A percentile compares a stretch with the other conserved stretches of the same genome.
phyloP scores from a whole-genome alignment of 768 basidiomycete species.

The Rhodotorula paludigena region DNA sequence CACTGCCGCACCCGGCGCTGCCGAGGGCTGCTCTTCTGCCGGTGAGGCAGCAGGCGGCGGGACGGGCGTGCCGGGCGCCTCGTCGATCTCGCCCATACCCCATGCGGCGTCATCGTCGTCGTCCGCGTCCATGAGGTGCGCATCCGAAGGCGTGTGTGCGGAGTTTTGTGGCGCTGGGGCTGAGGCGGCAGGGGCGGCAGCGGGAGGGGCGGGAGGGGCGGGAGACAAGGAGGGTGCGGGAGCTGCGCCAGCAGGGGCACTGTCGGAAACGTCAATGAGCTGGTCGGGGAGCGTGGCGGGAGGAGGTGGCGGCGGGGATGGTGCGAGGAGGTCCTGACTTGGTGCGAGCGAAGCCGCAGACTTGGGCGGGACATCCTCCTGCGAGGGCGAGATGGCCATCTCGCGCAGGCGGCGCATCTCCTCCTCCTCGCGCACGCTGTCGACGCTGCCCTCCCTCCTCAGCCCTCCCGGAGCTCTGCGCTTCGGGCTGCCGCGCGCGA shows the following conservation, averaged over 20 bases:
- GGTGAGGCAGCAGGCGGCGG: background rate
- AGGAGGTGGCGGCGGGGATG: background rate
- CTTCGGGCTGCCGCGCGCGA: background rate
- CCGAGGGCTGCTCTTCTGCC: background rate
- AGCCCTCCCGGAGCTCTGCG: background rate
- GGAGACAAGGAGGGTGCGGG: background rate
- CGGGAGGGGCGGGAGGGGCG: background rate
- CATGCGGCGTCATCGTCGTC: constrained; percentile 23
- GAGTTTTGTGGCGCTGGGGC: background rate
- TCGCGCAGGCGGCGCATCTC: constrained; percentile 1
- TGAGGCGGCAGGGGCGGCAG: background rate
- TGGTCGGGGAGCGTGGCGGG: background rate
- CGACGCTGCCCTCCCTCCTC: background rate
- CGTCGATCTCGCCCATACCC: constrained; percentile 2
- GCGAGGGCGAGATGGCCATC: background rate
- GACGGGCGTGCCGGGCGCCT: background rate
- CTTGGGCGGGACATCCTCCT: too few relatives aligned
- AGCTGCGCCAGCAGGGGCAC: background rate
- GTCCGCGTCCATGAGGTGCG: background rate
- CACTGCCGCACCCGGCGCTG: too few relatives aligned
- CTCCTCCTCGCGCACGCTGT: background rate
- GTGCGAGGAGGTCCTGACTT: background rate
- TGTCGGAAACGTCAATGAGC: background rate
- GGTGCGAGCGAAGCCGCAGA: too few relatives aligned
- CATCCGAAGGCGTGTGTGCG: background rate